phyloP scores from a whole-genome alignment of 2,329 filamentous ascomycete species.

The Colletotrichum eremochloae region DNA sequence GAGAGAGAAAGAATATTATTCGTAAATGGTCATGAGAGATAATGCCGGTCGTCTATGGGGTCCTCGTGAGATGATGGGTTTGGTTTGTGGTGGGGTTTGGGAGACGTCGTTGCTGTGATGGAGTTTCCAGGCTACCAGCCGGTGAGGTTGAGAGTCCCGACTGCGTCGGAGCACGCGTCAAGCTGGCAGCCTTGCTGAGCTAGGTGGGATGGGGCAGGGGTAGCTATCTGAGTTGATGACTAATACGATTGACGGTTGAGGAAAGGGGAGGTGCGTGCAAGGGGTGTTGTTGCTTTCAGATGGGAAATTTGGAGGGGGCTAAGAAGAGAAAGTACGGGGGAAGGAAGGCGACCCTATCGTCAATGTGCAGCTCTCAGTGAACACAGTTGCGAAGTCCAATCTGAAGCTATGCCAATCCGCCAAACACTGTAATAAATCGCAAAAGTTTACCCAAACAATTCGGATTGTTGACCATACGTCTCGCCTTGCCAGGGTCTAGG shows the following conservation, averaged over 20 bases:
- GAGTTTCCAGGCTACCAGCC: conserved; percentile 30
- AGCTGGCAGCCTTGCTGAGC: conserved; percentile 65
- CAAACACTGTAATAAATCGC: conserved; percentile 14
- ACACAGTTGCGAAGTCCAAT: conserved; percentile 7
- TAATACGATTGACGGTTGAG: conserved; percentile 50
- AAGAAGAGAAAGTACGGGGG: neutral
- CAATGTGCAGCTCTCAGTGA: conserved; percentile 30
- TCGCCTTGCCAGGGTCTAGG: conserved; percentile 9
- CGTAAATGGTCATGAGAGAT: conserved; percentile 6
- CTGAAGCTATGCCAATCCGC: neutral
- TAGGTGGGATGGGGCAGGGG: conserved; percentile 46
- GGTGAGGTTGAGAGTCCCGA: conserved; percentile 47
- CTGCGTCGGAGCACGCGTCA: conserved; percentile 54
- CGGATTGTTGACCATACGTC: neutral
- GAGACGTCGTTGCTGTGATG: conserved; percentile 32
- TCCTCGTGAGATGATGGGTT: conserved; percentile 34
- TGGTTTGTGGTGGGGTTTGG: conserved; percentile 36
- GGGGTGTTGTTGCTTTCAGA: conserved; percentile 31
- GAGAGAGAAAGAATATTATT: conserved; percentile 1
- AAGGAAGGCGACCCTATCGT: conserved; percentile 25
- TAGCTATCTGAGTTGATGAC: conserved; percentile 55
- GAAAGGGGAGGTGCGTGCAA: conserved; percentile 29
- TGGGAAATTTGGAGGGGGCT: conserved; percentile 28
- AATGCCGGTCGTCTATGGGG: conserved; percentile 7
- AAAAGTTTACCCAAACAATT: neutral